These are phyloP conservation scores for Candida gigantensis DNA, from an alignment of 1,139 yeast genomes.

Conservation along the genomic window DNA sequence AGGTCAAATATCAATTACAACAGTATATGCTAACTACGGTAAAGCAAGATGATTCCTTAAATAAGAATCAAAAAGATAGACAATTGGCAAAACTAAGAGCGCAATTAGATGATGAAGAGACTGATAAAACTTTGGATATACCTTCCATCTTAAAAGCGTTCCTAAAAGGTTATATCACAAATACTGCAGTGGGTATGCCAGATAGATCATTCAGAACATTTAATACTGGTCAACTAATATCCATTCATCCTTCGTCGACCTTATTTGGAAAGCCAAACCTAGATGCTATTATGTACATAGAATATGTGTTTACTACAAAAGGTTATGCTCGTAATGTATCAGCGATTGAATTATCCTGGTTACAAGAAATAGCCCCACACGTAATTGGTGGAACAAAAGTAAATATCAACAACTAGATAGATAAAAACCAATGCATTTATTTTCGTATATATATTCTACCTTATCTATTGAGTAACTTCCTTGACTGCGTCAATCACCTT, in stretches of 20 bases:
- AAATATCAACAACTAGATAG: conserved; percentile 15
- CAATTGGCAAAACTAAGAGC: conserved; percentile 27
- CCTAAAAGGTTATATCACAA: conserved; percentile 75
- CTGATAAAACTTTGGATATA: conserved; percentile 44
- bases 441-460: no score
- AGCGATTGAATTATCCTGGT: conserved; percentile 82
- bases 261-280: conserved; percentile 74
- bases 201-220: conserved; percentile 91
- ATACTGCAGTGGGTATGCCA: conserved; percentile 93
- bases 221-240: conserved; percentile 72
- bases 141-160: conserved; percentile 72
- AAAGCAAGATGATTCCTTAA: conserved; percentile 37
- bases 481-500: not conserved
- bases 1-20: conserved; percentile 73
- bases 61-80: conserved; percentile 27
- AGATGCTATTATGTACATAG: conserved; percentile 92
- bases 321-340: conserved; percentile 91
- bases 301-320: conserved; percentile 88
- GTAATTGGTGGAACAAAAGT: conserved; percentile 48
- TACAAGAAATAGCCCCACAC: conserved; percentile 81
- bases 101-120: conserved; percentile 31
- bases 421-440: not conserved
- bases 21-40: conserved; percentile 63
- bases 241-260: conserved; percentile 90
- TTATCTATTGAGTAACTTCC: not conserved